Evolutionary conservation across 2,329 filamentous ascomycete species (phyloP).

Genomic region (Orbilia oligospora): DNA sequence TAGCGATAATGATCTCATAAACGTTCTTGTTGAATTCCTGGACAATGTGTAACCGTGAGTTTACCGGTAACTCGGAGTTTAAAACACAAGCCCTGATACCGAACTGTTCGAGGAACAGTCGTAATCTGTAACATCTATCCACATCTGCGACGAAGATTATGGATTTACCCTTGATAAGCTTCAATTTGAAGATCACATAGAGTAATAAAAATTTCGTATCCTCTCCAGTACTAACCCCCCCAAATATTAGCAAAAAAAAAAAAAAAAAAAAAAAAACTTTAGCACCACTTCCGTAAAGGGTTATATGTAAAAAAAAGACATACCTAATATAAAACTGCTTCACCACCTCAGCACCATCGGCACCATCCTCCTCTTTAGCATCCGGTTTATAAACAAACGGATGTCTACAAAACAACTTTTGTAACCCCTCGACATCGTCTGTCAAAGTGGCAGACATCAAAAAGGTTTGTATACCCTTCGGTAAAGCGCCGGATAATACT

Average conservation of each 20-base stretch:
- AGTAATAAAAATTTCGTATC: constrained; percentile 95
- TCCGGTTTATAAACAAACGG: constrained; percentile 82
- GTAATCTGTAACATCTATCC: constrained; percentile 90
- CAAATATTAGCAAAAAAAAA: neutral
- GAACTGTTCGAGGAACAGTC: constrained; percentile 96
- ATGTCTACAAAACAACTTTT: constrained; percentile 85
- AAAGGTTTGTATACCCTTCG: constrained; percentile 88
- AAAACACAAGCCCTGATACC: constrained; percentile 92
- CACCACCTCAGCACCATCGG: constrained; percentile 80
- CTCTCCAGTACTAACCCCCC: constrained; percentile 78
- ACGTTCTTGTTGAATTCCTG: constrained; percentile 97
- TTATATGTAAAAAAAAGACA: constrained; percentile 62
- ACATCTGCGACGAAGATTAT: constrained; percentile 88
- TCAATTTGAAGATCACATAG: constrained; percentile 95
- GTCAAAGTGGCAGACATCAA: constrained; percentile 95
- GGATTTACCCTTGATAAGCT: constrained; percentile 92
- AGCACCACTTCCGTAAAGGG: too few relatives aligned
- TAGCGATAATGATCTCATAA: constrained; percentile 98
- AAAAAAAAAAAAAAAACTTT: too few relatives aligned
- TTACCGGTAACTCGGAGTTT: constrained; percentile 94
- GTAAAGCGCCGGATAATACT: constrained; percentile 81
- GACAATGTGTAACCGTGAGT: constrained; percentile 92
- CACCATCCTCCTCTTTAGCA: constrained; percentile 77
- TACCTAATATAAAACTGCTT: constrained; percentile 89
- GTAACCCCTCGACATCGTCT: constrained; percentile 86